phyloP scores from a whole-genome alignment of 768 basidiomycete species.

The Mycena filopes region DNA sequence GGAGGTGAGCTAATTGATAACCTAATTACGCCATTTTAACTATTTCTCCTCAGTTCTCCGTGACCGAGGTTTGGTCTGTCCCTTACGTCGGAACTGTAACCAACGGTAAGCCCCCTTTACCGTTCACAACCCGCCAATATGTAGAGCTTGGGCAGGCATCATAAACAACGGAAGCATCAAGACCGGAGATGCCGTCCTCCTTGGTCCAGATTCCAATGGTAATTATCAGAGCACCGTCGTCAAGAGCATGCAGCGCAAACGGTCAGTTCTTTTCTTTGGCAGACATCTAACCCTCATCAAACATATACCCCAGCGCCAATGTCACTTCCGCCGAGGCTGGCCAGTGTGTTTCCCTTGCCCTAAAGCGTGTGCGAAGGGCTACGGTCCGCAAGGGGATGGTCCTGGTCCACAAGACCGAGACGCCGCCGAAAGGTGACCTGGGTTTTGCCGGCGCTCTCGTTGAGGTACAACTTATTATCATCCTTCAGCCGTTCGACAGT shows the following conservation, averaged over 20 bases:
- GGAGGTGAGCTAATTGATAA: constrained; percentile 60
- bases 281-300: neutral
- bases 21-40: neutral
- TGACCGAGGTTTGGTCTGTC: constrained; percentile 90
- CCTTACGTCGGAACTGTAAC: constrained; percentile 88
- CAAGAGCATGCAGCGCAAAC: constrained; percentile 94
- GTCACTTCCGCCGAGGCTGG: constrained; percentile 92
- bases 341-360: constrained; percentile 92
- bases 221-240: constrained; percentile 83
- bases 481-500: constrained; percentile 74
- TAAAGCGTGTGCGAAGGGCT: constrained; percentile 87
- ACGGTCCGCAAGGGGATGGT: constrained; percentile 96
- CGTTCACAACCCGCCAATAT: neutral
- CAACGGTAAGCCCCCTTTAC: constrained; percentile 54
- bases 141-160: constrained; percentile 53
- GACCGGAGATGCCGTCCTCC: constrained; percentile 81
- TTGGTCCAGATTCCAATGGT: constrained; percentile 95
- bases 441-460: constrained; percentile 7
- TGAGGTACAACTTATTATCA: neutral
- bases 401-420: constrained; percentile 82
- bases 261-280: constrained; percentile 52
- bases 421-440: constrained; percentile 74
- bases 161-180: constrained; percentile 80
- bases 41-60: constrained; percentile 69
- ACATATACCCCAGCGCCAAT: constrained; percentile 64